Conservation (phyloP, 2,329 filamentous ascomycete species). For the Fusarium albosuccineum region DNA sequence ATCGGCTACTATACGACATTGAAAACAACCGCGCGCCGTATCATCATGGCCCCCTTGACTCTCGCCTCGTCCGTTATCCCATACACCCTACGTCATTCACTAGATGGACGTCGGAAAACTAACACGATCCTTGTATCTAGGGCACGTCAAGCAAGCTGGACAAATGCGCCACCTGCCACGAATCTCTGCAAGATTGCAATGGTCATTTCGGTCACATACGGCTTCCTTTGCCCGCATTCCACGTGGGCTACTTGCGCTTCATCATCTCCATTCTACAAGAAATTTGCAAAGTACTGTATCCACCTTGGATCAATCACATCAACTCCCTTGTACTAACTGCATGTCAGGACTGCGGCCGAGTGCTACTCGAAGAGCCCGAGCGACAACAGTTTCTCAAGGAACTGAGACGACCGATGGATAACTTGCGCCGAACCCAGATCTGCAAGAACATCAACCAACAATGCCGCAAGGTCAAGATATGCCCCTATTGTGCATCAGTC, state of each 20-base stretch:
- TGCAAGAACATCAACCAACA: conserved; percentile 90
- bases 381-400: conserved; percentile 83
- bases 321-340: conserved; percentile 16
- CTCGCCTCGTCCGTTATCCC: conserved; percentile 71
- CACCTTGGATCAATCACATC: neutral
- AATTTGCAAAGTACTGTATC: conserved; percentile 82
- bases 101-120: too few relatives aligned
- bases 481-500: conserved; percentile 82
- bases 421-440: conserved; percentile 83
- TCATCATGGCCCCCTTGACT: conserved; percentile 87
- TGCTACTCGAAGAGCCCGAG: conserved; percentile 85
- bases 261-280: conserved; percentile 92
- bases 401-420: conserved; percentile 87
- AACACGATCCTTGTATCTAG: conserved; percentile 48
- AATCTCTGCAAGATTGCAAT: conserved; percentile 85
- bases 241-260: conserved; percentile 95
- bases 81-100: too few relatives aligned
- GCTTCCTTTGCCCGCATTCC: conserved; percentile 91
- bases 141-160: conserved; percentile 89
- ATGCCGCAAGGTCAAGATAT: conserved; percentile 87
- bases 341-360: conserved; percentile 78
- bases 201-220: conserved; percentile 96
- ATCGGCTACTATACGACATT: conserved; percentile 92
- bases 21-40: conserved; percentile 82
- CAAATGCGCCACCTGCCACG: conserved; percentile 85